Percentiles rank a stretch among this genome's conserved stretches.
Evolutionary conservation across 345 rosid species (phyloP).

Genomic region (Eucalyptus shirleyi): DNA sequence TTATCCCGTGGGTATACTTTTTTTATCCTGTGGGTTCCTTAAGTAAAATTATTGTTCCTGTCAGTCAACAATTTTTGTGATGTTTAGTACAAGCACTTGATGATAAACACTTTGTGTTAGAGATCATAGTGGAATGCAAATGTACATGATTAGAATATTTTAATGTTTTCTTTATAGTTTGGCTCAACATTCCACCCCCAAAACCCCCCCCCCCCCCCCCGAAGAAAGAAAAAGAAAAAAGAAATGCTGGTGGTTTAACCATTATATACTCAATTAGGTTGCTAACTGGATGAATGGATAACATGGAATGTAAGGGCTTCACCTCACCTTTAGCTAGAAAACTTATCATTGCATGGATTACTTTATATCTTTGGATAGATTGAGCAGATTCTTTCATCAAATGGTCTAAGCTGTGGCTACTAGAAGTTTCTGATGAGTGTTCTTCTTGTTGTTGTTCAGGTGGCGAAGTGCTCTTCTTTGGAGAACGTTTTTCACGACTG

Average conservation of each 20-base stretch:
- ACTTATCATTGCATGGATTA: neutral
- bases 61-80: neutral
- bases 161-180: neutral
- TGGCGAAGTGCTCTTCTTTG: conserved; percentile 81
- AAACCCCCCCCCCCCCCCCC: neutral
- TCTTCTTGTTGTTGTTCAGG: conserved; percentile 6
- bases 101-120: neutral
- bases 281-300: neutral
- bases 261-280: neutral
- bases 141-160: neutral
- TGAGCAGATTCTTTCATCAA: neutral
- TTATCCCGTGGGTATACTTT: neutral
- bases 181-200: neutral
- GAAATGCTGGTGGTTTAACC: neutral
- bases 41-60: neutral
- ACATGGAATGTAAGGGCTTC: neutral
- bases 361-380: neutral
- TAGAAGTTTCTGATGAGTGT: neutral
- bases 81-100: neutral
- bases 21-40: neutral
- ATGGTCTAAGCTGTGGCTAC: neutral
- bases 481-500: conserved; percentile 73
- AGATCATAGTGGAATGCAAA: neutral
- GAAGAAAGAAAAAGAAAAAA: too few species aligned
- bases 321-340: neutral